Percentiles rank a stretch among this genome's conserved stretches.
Evolutionary conservation across 371 early-diverging fungal species (phyloP).

Genomic region (Syncephalis fuscata): DNA sequence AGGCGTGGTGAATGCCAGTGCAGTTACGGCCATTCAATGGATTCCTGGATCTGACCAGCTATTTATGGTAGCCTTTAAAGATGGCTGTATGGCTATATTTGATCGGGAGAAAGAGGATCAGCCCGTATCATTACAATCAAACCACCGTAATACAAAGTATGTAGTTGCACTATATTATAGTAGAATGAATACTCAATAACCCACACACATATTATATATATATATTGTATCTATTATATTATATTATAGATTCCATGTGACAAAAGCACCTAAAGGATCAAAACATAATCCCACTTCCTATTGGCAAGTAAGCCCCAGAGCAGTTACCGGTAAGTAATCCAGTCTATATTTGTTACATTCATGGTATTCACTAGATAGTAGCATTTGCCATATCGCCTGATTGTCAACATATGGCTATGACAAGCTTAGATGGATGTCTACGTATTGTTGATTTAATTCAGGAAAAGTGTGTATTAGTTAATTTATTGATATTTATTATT

Average conservation of each 20-base stretch:
- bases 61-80: slow-evolving; percentile 65
- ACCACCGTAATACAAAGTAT: too few species aligned
- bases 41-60: slow-evolving; percentile 71
- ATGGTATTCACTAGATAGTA: slow-evolving; percentile 2
- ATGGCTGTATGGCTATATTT: slow-evolving; percentile 60
- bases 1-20: slow-evolving; percentile 42
- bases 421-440: slow-evolving; percentile 57
- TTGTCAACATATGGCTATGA: slow-evolving; percentile 59
- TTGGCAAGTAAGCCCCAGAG: slow-evolving; percentile 47
- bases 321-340: slow-evolving; percentile 37
- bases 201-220: background rate
- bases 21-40: slow-evolving; percentile 75
- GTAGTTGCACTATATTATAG: too few species aligned
- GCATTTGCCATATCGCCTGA: slow-evolving; percentile 80
- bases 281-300: slow-evolving; percentile 59
- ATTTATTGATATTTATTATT: background rate
- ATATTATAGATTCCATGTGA: slow-evolving; percentile 25
- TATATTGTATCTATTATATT: background rate
- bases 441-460: slow-evolving; percentile 53
- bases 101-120: slow-evolving; percentile 82
- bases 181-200: too few species aligned
- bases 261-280: too few species aligned
- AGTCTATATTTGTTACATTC: background rate
- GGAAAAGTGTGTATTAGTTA: slow-evolving; percentile 43
- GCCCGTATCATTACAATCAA: slow-evolving; percentile 15